Percentiles rank a stretch among this genome's conserved stretches.
phyloP scores from a whole-genome alignment of 1,139 yeast genomes.

The Candida anutae region DNA sequence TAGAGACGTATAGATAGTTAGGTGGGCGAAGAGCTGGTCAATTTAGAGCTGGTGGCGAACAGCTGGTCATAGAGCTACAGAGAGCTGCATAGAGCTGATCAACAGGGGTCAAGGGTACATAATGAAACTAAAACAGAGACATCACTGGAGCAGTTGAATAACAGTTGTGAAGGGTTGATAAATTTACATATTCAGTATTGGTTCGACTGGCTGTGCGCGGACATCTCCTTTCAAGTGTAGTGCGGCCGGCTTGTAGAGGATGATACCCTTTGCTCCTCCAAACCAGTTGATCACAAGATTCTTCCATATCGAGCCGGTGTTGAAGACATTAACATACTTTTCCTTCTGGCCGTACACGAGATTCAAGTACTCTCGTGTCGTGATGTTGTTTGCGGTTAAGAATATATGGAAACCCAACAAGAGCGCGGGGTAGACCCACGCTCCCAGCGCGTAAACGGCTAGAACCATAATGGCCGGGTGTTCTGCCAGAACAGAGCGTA shows the following conservation, averaged over 20 bases:
- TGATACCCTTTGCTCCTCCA: conserved; percentile 41
- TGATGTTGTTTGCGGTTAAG: conserved; percentile 50
- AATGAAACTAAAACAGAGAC: no score
- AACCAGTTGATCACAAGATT: conserved; percentile 44
- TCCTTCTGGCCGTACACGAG: conserved; percentile 17
- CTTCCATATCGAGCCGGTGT: conserved; percentile 21
- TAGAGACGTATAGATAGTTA: no score
- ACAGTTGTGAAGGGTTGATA: no score
- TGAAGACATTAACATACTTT: conserved; percentile 35
- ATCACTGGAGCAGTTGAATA: no score
- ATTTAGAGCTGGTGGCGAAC: no score
- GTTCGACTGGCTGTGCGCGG: conserved; percentile 24
- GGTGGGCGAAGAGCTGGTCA: no score
- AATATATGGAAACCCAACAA: conserved; percentile 47
- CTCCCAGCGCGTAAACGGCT: conserved; percentile 36
- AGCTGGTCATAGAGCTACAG: no score
- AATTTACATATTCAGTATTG: no score
- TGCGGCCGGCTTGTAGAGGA: conserved; percentile 30
- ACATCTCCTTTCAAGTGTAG: conserved; percentile 34
- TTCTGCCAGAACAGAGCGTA: conserved; percentile 1
- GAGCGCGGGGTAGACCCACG: conserved; percentile 46
- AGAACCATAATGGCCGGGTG: conserved; percentile 43
- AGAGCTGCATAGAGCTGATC: no score
- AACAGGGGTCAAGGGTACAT: no score
- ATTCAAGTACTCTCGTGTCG: conserved; percentile 62